Base-by-base conservation (phyloP, 2,329 filamentous ascomycete species). In the Aureobasidium lini region DNA sequence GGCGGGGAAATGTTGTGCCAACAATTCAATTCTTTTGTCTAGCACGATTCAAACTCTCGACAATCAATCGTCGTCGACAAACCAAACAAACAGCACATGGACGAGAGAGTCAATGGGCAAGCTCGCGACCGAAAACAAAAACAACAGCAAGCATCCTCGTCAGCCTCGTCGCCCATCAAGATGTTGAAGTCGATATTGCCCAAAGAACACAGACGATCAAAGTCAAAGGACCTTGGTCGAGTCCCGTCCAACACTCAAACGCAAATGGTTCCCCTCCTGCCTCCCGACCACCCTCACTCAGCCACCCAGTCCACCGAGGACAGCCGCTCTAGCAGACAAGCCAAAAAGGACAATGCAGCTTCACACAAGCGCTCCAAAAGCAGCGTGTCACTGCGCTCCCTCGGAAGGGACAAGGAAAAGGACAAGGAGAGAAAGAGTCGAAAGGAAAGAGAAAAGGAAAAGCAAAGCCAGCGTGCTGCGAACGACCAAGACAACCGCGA, bases 331-430 rank as follows among this genome's bases (percentile, higher is more conserved):
- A 50, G 59, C 31, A 48, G 49, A 23, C 43, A 40, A 28, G 23
- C 43, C 54, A 57, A 57, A 15, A 58, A 63, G 50, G 57, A 61
- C 32, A 58, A 60, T 44, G 43, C 23, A 1, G 40, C 32, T 5
- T 42, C 53, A 28, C 78, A 81, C 66, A 81, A 80, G 69, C 81
- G 80, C 67, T 80, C 79, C 1, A 76, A 80, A 63, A 81, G 80
- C 66, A 73, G 79, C 1, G 76, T 81, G 2, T 81, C 79, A 15
- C 71, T 82, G 53, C 78, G 78, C 54, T 78, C 79, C 0, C 66
- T 82, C 50, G 78, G 77, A 60, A 77, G 77, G 64, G 76, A 76
- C 52, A 79, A 75, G 62, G 73, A 77, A 28, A 57, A 50, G 36
- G 57, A 59, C 37, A 59, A 61, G 37, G 61, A 60, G 15, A 61